Percentiles rank a stretch among this genome's conserved stretches.
phyloP scores from a whole-genome alignment of 2,329 filamentous ascomycete species.

The Westerdykella ornata region DNA sequence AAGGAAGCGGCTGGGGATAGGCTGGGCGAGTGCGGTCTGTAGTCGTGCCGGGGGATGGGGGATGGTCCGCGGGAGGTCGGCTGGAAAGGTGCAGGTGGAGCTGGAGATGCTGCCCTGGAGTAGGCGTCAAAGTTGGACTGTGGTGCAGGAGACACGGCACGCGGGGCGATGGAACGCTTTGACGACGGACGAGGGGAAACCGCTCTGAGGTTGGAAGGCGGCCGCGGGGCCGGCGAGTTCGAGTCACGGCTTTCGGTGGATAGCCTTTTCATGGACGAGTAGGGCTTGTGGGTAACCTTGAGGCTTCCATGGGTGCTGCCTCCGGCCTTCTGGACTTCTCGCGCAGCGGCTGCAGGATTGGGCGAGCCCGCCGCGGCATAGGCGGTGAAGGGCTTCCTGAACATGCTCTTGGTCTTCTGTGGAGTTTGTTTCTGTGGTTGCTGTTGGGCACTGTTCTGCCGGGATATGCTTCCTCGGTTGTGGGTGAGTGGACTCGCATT shows the following conservation, averaged over 20 bases:
- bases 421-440: constrained; percentile 45
- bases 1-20: constrained; percentile 33
- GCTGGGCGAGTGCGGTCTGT: constrained; percentile 18
- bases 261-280: constrained; percentile 47
- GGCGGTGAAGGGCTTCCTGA: constrained; percentile 60
- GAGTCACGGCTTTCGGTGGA: constrained; percentile 32
- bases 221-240: constrained; percentile 22
- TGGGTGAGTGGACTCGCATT: constrained; percentile 45
- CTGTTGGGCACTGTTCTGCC: constrained; percentile 43
- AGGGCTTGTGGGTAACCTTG: constrained; percentile 40
- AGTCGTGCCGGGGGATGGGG: constrained; percentile 26
- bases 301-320: constrained; percentile 29
- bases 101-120: constrained; percentile 23
- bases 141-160: constrained; percentile 25
- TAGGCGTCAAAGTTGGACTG: constrained; percentile 16
- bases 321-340: constrained; percentile 28
- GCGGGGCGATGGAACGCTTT: constrained; percentile 20
- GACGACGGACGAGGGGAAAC: constrained; percentile 37
- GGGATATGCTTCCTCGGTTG: constrained; percentile 44
- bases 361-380: constrained; percentile 44
- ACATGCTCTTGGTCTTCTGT: constrained; percentile 50
- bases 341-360: constrained; percentile 38
- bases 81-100: constrained; percentile 20
- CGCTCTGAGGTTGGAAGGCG: constrained; percentile 30
- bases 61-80: constrained; percentile 23